Evolutionary conservation across 164 flowering plant species (phyloP), one percentile per base, ranked within the genome.

Genomic region (Platanus orientalis): DNA sequence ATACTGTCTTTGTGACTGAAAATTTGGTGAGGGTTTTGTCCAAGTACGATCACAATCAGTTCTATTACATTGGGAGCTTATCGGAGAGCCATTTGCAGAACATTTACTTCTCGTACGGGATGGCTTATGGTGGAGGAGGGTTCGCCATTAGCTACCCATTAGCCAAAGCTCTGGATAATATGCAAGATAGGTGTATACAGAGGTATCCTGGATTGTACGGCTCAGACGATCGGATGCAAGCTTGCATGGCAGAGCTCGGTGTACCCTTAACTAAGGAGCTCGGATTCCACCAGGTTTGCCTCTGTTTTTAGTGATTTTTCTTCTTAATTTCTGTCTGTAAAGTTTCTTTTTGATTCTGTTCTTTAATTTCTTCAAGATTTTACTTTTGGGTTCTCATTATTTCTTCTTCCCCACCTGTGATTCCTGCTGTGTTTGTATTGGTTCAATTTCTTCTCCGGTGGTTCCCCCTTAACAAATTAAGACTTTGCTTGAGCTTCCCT

Each of bases 91-190:
- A 71, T 61, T 54, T 71, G 20, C 74, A 71, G 62, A 71, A 71
- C 34, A 66, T 71, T 39, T 60, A 39, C 34, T 71, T 71, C 62
- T 61, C 70, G 0, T 71, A 71, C 39, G 26, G 50, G 0, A 71
- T 71, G 74, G 74, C 74, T 9, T 71, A 71, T 57, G 70, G 74
- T 20, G 74, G 74, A 66, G 70, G n/a, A n/a, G n/a, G n/a, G n/a
- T n/a, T n/a, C n/a, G n/a, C n/a, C n/a, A n/a, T n/a, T n/a, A n/a
- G n/a, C 49, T 71, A 65, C 39, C 70, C 74, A 0, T 57, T 71
- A 34, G 74, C 75, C 1, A 54, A 34, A 32, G 75, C 64, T 17
- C 28, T 72, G 13, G 63, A 67, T 64, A 72, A 63, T 36, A 68
- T 67, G 39, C 71, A 72, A 28, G 71, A 72, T 26, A 30, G 51